Percentiles rank a stretch among this genome's conserved stretches.
Conservation (phyloP, 805 yeast genomes). For the Scheffersomyces lignosus region DNA sequence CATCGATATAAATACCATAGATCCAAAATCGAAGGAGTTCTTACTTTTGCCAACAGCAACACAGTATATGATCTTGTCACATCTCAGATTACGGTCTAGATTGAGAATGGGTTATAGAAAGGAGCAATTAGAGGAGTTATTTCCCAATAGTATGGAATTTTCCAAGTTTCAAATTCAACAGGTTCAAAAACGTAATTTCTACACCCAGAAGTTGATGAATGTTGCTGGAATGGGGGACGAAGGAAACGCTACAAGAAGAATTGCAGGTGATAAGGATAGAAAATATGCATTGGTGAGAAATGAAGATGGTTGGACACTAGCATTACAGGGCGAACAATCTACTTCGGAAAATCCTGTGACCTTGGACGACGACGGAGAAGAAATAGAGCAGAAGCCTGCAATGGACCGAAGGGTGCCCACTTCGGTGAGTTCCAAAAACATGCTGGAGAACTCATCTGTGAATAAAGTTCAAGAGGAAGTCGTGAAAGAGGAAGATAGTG, state of each 20-base stretch:
- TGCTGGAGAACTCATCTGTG: no score
- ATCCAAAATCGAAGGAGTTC: slow-evolving; percentile 82
- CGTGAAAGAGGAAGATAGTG: slow-evolving; percentile 7
- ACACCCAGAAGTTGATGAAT: slow-evolving; percentile 84
- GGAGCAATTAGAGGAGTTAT: slow-evolving; percentile 78
- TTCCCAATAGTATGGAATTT: slow-evolving; percentile 86
- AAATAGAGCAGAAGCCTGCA: slow-evolving; percentile 4
- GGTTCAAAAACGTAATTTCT: slow-evolving; percentile 87
- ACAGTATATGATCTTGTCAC: slow-evolving; percentile 84
- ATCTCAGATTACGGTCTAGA: slow-evolving; percentile 78
- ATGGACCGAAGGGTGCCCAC: background rate
- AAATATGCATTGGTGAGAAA: slow-evolving; percentile 74
- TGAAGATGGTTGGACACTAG: slow-evolving; percentile 81
- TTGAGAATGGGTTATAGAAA: slow-evolving; percentile 93
- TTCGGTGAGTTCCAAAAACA: no score
- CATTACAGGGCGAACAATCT: slow-evolving; percentile 49
- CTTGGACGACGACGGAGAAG: slow-evolving; percentile 43
- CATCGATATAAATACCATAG: slow-evolving; percentile 68
- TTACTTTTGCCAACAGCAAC: slow-evolving; percentile 74
- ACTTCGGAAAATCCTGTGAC: slow-evolving; percentile 47
- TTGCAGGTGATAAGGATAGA: slow-evolving; percentile 81
- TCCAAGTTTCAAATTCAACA: slow-evolving; percentile 90
- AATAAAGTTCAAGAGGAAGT: background rate
- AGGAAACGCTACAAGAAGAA: slow-evolving; percentile 51
- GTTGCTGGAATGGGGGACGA: slow-evolving; percentile 75